These are phyloP conservation scores for Spergularia marina DNA, from an alignment of 148 eudicot species.

Conservation along the genomic window DNA sequence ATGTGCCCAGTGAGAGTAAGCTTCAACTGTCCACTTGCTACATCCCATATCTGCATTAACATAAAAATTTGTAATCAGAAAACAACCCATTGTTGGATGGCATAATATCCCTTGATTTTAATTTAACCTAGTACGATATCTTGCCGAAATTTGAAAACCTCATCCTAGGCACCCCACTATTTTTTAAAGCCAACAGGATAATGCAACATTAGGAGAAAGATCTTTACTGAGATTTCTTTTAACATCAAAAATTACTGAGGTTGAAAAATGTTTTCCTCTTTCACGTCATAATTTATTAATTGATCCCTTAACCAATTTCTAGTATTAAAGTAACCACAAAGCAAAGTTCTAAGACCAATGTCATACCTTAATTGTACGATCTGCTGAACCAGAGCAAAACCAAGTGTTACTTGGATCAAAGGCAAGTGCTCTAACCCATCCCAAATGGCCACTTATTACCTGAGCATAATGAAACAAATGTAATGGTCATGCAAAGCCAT, in stretches of 20 bases:
- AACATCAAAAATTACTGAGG: not conserved
- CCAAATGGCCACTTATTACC: constrained; percentile 99
- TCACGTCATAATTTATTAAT: not conserved
- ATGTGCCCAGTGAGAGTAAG: constrained; percentile 98
- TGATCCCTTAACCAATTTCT: not conserved
- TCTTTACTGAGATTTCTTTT: not conserved
- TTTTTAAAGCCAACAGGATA: not conserved
- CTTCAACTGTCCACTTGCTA: constrained; percentile 71
- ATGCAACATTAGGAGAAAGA: not conserved
- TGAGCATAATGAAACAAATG: constrained; percentile 30
- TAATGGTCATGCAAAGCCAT: not conserved
- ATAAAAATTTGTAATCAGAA: constrained; percentile 14
- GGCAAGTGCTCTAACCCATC: constrained; percentile 98
- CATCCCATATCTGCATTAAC: constrained; percentile 81
- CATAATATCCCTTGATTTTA: not conserved
- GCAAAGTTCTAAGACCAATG: not conserved
- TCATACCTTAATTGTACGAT: constrained; percentile 88
- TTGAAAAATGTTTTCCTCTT: not conserved
- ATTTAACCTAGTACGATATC: not conserved
- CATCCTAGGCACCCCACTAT: not conserved
- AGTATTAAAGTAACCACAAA: not conserved
- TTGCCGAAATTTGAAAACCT: not conserved
- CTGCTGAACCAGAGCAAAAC: constrained; percentile 99
- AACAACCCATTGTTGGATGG: not conserved
- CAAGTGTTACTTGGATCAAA: constrained; percentile 91